Evolutionary conservation across 345 rosid genomes (phyloP).

Genomic region (Camelina sativa): DNA sequence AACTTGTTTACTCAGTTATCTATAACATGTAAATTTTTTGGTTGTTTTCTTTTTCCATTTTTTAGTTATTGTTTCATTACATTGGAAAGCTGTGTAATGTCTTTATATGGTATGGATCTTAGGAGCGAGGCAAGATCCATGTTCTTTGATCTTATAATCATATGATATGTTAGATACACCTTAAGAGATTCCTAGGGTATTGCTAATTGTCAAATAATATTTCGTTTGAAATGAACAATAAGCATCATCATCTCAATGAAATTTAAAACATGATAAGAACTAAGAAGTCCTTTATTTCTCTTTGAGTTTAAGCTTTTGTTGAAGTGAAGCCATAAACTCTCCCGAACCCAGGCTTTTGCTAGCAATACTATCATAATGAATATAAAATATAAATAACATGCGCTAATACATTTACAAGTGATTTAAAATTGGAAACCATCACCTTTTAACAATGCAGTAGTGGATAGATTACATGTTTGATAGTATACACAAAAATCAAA

Average conservation of each 20-base stretch:
- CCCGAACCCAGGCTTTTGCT: neutral
- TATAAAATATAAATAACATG: too few relatives aligned
- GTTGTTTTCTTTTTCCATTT: neutral
- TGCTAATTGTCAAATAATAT: too few relatives aligned
- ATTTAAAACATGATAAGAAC: neutral
- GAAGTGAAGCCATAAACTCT: too few relatives aligned
- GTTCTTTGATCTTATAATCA: neutral
- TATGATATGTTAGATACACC: neutral
- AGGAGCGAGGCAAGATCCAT: neutral
- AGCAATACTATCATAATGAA: neutral
- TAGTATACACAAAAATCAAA: neutral
- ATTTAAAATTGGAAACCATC: neutral
- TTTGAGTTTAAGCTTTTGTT: neutral
- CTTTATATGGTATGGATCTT: slow-evolving; percentile 4
- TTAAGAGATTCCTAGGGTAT: neutral
- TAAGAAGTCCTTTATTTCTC: neutral
- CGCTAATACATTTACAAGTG: too few relatives aligned
- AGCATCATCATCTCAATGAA: neutral
- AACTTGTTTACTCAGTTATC: neutral
- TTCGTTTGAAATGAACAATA: neutral
- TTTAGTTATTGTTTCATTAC: neutral
- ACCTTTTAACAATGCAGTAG: neutral
- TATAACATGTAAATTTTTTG: neutral
- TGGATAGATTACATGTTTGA: neutral
- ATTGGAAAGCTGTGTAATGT: neutral